Evolutionary conservation across 345 rosid species (phyloP).

Genomic region (Citrus maxima): DNA sequence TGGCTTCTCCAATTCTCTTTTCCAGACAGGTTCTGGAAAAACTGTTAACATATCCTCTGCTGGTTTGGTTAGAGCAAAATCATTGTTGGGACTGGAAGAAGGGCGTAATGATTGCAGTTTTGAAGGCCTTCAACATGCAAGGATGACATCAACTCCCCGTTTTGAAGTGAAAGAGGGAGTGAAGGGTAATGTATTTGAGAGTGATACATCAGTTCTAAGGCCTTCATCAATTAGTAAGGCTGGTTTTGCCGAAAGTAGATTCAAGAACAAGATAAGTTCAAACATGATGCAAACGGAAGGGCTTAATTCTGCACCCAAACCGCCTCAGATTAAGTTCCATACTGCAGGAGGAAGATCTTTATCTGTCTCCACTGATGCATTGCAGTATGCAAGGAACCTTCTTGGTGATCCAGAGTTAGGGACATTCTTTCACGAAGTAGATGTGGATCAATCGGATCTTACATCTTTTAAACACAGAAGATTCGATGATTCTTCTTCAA

Average conservation of each 20-base stretch:
- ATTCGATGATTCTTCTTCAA: conserved; percentile 29
- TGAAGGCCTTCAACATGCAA: conserved; percentile 34
- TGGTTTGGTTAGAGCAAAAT: conserved; percentile 68
- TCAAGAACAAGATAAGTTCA: conserved; percentile 20
- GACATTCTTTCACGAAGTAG: conserved; percentile 44
- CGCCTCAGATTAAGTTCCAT: conserved; percentile 67
- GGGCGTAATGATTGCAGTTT: conserved; percentile 26
- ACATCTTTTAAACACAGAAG: conserved; percentile 31
- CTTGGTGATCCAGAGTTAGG: conserved; percentile 89
- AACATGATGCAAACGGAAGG: conserved; percentile 26
- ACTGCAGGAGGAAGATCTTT: conserved; percentile 89
- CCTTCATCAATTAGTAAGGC: conserved; percentile 26
- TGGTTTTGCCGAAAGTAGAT: conserved; percentile 27
- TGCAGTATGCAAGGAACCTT: conserved; percentile 83
- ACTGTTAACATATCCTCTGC: conserved; percentile 59
- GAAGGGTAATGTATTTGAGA: conserved; percentile 14
- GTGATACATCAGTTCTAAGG: conserved; percentile 27
- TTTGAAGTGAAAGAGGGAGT: conserved; percentile 19
- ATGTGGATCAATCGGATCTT: conserved; percentile 29
- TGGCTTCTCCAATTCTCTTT: conserved; percentile 42
- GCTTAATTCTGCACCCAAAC: conserved; percentile 32
- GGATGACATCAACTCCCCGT: conserved; percentile 15
- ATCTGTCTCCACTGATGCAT: conserved; percentile 81
- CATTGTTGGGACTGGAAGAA: conserved; percentile 58
- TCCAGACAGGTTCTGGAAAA: conserved; percentile 82